Evolutionary conservation across 169 alveolate species (phyloP), one percentile per base, ranked within the genome.

Genomic region (Cryptosporidium parvum): DNA sequence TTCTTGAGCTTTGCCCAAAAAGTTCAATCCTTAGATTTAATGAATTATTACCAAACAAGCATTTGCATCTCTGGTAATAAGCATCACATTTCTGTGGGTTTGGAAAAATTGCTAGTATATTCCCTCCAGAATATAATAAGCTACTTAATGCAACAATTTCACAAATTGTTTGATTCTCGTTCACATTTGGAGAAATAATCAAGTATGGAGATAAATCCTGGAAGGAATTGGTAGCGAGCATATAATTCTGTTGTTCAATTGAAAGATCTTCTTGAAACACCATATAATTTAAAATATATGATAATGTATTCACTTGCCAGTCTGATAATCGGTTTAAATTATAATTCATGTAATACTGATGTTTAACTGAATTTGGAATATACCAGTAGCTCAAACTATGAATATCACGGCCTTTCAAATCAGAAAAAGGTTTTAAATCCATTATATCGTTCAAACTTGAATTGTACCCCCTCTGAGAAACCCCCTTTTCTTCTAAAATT

Each of bases 21-120:
- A 80, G 35, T 42, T 80, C 89, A 5, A 80, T 65, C 59, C 75
- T 80, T 21, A 80, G 33, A 65, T 80, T 80, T 8, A 80, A n/a
- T 14, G 89, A 80, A 26, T 42, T 51, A 6, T 2, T 26, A 5
- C 89, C 72, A 80, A 80, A 80, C 56, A 80, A 51, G 14, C 18
- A 42, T 80, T 59, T 62, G 31, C 73, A 61, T 21, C 75, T 80
- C 35, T 80, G 75, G 65, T 65, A 59, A 56, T 80, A 80, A 26
- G 48, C 21, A n/a, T 61, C 65, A 21, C 89, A 80, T 39, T 80
- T 80, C 37, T 59, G 68, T 42, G 58, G 53, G 29, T 62, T 42
- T 10, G 89, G 53, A 39, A 80, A 65, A 39, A 80, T 80, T 4
- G 70, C 56, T 45, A 80, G 18, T 33, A 65, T 39, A 65, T 80